Evolutionary conservation across 208 protist species (phyloP).

Genomic region (Leishmania tarentolae): DNA sequence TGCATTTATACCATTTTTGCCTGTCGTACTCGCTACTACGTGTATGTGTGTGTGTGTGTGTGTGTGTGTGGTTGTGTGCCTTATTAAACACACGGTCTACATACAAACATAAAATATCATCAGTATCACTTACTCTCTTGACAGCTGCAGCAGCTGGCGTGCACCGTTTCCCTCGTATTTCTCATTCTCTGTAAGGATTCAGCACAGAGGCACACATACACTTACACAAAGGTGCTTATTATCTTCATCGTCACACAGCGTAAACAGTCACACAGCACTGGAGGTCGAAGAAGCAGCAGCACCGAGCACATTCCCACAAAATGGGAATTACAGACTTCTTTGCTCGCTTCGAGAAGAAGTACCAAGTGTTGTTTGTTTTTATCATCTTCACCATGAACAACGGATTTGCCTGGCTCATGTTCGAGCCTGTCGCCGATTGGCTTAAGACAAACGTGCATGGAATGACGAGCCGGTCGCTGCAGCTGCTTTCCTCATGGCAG

Average conservation of each 20-base stretch:
- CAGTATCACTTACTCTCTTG: neutral
- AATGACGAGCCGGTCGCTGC: slow-evolving; percentile 51
- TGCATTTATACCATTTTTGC: neutral
- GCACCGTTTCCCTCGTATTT: neutral
- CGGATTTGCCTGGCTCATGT: slow-evolving; percentile 90
- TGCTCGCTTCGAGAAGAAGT: slow-evolving; percentile 49
- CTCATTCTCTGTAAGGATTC: neutral
- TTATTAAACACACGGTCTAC: neutral
- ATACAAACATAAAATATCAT: neutral
- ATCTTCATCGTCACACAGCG: neutral
- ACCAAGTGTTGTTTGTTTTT: slow-evolving; percentile 81
- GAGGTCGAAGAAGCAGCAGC: neutral
- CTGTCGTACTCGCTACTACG: neutral
- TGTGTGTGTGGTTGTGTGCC: neutral
- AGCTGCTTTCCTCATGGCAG: slow-evolving; percentile 86
- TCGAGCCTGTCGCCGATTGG: slow-evolving; percentile 80
- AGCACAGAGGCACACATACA: neutral
- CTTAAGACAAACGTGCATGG: slow-evolving; percentile 71
- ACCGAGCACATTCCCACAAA: neutral
- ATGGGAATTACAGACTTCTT: slow-evolving; percentile 31
- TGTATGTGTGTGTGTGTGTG: neutral
- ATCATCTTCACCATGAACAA: slow-evolving; percentile 85
- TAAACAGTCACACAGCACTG: neutral
- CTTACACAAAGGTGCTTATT: neutral
- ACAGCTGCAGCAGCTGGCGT: neutral